These are phyloP conservation scores for Aspergillus ustus DNA, from an alignment of 2,329 filamentous ascomycete genomes.

Conservation along the genomic window DNA sequence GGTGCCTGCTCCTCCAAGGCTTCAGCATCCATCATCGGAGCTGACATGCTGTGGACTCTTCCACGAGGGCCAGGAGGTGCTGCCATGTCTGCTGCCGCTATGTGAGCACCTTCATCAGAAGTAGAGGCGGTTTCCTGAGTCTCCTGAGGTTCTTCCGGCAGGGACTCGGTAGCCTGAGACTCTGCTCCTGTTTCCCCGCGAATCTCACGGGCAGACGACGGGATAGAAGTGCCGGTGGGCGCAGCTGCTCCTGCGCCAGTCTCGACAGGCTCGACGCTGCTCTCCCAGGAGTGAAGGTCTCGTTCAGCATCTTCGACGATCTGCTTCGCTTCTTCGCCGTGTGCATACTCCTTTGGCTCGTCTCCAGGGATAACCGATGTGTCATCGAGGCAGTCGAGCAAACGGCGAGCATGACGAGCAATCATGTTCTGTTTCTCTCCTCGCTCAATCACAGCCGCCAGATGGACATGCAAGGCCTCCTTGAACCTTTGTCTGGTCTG, in stretches of 20 bases:
- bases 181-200: constrained; percentile 9
- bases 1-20: neutral
- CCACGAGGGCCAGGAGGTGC: neutral
- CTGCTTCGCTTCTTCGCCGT: constrained; percentile 72
- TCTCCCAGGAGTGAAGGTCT: constrained; percentile 77
- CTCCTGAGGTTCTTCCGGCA: neutral
- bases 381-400: constrained; percentile 86
- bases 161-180: constrained; percentile 2
- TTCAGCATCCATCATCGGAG: constrained; percentile 14
- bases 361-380: constrained; percentile 88
- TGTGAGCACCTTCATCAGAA: constrained; percentile 5
- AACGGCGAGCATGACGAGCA: constrained; percentile 83
- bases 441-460: constrained; percentile 89
- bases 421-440: constrained; percentile 97
- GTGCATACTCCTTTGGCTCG: constrained; percentile 68
- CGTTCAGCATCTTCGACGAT: constrained; percentile 92
- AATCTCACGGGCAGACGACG: constrained; percentile 22
- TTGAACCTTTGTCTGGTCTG: constrained; percentile 92
- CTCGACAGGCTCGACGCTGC: constrained; percentile 59
- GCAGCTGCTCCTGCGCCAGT: constrained; percentile 54
- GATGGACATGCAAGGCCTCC: constrained; percentile 87
- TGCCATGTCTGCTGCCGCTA: neutral
- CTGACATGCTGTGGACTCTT: constrained; percentile 12
- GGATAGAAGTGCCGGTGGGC: constrained; percentile 47
- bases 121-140: neutral